A percentile compares a stretch with the other conserved stretches of the same genome.
These are phyloP conservation scores for Leccinum rimulosum DNA, from an alignment of 768 basidiomycete species.

Conservation along the genomic window DNA sequence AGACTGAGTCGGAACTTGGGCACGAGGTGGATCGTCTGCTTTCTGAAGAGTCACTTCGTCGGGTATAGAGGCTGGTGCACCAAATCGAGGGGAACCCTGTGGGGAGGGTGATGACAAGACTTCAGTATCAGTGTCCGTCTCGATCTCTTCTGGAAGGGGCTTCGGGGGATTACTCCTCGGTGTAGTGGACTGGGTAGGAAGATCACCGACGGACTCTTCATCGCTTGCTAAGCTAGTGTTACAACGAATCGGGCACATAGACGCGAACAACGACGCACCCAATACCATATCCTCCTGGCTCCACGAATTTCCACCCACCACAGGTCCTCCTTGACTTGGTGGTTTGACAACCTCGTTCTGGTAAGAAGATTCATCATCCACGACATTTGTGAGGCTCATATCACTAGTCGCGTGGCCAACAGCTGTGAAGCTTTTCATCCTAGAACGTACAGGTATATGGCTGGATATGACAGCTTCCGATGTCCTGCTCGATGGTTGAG, in stretches of 20 bases:
- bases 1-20: conserved; percentile 2
- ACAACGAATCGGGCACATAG: neutral
- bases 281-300: conserved; percentile 18
- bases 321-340: conserved; percentile 23
- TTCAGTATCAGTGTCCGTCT: conserved; percentile 29
- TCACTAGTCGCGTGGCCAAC: conserved; percentile 16
- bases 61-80: neutral
- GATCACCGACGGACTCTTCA: conserved; percentile 29
- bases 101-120: conserved; percentile 22
- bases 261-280: conserved; percentile 14
- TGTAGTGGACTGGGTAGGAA: conserved; percentile 25
- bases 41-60: conserved; percentile 19
- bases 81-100: conserved; percentile 18
- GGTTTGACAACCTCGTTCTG: conserved; percentile 30
- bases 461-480: conserved; percentile 31
- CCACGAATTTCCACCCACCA: conserved; percentile 9
- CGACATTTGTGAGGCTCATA: conserved; percentile 24
- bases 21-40: conserved; percentile 16
- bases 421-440: conserved; percentile 31
- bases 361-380: conserved; percentile 22
- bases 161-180: conserved; percentile 22
- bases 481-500: conserved; percentile 25
- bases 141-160: conserved; percentile 15
- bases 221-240: conserved; percentile 36
- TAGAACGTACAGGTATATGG: conserved; percentile 45